Evolutionary conservation across 305 asterid genomes (phyloP), one percentile per base, ranked within the genome.

Genomic region (Ilex paraguariensis): DNA sequence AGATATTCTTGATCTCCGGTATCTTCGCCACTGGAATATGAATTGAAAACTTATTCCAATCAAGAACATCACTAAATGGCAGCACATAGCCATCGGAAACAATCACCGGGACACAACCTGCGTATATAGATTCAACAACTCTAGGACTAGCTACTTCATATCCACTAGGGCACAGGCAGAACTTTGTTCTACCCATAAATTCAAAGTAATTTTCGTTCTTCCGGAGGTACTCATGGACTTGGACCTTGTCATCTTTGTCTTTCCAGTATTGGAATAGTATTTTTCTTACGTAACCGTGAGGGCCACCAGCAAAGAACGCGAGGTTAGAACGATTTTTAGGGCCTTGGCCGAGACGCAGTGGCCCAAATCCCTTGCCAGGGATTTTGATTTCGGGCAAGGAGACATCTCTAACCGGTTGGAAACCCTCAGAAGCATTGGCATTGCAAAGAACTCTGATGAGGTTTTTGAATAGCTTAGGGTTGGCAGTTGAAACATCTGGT

Each of bases 101-200:
- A 46, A 84, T 62, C 28, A 88, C 95, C 3, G 91, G 91, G 33
- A 85, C 81, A 49, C 90, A 84, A 7, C 87, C 90, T 7, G 79
- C 73, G 17, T 76, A 79, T 55, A 84, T 82, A 0, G 96, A 64
- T 73, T 88, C 91, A 3, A 81, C 62, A 32, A 80, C 7, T 71
- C 91, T 73, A 0, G 96, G 91, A 48, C 89, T 83, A 0, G 89
- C 95, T 12, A 84, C 96, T 79, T 88, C 95, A 57, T 73, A 82
- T 0, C 91, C 91, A 31, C 91, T 88, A 0, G 96, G 87, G 68
- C 91, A 84, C 32, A 85, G 63, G 67, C 90, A 89, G 55, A 65
- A 86, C 50, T 66, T 79, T 1, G 85, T 57, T 0, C 65, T 70
- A 0, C 82, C 73, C 84, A 86, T 70, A 7, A 63, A 31, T 10